Base-by-base conservation (phyloP, 2,329 filamentous ascomycete species). In the Fonsecaea multimorphosa region DNA sequence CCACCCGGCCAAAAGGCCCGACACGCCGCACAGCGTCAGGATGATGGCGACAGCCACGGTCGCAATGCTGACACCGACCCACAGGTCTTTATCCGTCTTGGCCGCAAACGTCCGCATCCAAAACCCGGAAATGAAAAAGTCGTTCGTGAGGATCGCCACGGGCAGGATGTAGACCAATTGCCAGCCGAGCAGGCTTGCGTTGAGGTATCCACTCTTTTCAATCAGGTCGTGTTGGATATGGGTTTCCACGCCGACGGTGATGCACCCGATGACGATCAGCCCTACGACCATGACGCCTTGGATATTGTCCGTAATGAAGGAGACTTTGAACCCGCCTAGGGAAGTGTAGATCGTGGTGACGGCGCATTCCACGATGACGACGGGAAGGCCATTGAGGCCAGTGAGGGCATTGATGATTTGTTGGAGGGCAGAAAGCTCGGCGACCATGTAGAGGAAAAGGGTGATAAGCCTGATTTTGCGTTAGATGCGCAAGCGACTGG, bases 71-170 rank as follows among this genome's bases (percentile, higher is more conserved):
- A 91, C 85, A 56, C 91, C 92, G 61, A 93, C 82, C 82, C 87
- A 89, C 6, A 95, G 85, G 74, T 94, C 91, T 73, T 85, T 88
- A 81, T 95, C 91, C 0, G 89, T 91, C 76, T 76, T 89, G 58
- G 90, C 90, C 19, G 91, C 89, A 73, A 95, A 95, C 4, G 91
- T 91, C 58, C 91, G 89, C 76, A 94, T 86, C 91, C 91, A 95
- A 78, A 92, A 93, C 70, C 87, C 89, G 34, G 90, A 92, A 51
- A 95, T 82, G 81, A 95, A 95, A 82, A 95, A 93, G 81, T 93
- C 89, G 79, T 94, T 95, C 65, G 91, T 93, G 63, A 93, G 75
- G 69, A 95, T 86, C 52, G 91, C 91, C 5, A 95, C 85, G 0
- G 92, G 91, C 1, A 95, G 84, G 70, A 95, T 94, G 79, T 94